Base-by-base conservation (phyloP, 495 filamentous ascomycete genomes). In the Trichoderma gamsii region DNA sequence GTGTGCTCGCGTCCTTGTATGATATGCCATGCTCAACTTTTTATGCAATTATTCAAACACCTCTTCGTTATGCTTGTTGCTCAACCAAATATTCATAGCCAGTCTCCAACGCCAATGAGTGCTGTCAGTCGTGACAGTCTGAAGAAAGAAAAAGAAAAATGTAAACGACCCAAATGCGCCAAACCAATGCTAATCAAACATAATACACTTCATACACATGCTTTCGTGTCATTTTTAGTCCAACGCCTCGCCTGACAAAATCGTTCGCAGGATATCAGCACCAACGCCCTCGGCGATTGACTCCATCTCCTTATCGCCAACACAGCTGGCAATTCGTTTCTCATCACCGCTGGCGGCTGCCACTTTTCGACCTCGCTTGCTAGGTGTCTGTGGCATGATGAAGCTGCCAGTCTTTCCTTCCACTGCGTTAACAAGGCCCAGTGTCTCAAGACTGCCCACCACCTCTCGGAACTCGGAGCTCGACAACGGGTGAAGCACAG, bases 391-490 rank as follows among this genome's bases (percentile, higher is more conserved):
- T 41, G 84, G 76, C 63, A 78, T 79, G 25, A 84, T 77, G 63
- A 87, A 86, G 63, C 85, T 87, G 25, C 88, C 88, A 43, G 83
- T 88, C 68, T 88, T 86, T 52, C 87, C 87, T 68, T 91, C 90
- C 41, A 92, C 91, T 41, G 88, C 87, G n/a, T 87, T 85, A 16
- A 96, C 83, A 16, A 97, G 77, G 0, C 90, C 90, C 71, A 96
- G 77, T 0, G 92, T 92, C 77, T 98, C 95, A 38, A 99, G 78
- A 63, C 89, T 93, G 12, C 88, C 86, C n/a, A 99, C 80, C 4
- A 99, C 92, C 76, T 98, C 96, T 63, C 92, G 85, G 75, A 99
- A 98, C 76, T 99, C 95, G 2, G 90, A 93, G 35, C 83, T 86
- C 4, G 90, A 92, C 3, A 99, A 81, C 8, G 95, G 90, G 71